These are phyloP conservation scores for Termitomyces sp. DNA, from an alignment of 768 basidiomycete species.

Conservation along the genomic window DNA sequence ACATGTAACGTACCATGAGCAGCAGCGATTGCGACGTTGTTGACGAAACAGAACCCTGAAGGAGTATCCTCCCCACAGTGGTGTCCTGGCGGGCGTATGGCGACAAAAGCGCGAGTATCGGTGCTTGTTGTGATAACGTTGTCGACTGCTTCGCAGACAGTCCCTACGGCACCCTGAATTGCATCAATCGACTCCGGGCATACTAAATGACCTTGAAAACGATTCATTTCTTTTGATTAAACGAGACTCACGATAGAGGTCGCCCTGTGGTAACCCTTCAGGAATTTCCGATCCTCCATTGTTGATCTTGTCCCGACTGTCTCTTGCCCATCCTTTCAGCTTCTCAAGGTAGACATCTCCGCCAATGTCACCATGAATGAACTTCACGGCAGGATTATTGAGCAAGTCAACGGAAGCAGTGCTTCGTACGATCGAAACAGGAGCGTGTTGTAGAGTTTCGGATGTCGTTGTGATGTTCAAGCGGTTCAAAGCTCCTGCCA, in stretches of 20 bases:
- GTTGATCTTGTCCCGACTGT: constrained; percentile 59
- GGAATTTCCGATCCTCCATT: constrained; percentile 76
- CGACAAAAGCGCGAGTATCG: constrained; percentile 52
- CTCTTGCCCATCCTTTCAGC: constrained; percentile 53
- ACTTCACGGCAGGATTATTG: constrained; percentile 63
- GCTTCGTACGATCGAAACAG: constrained; percentile 50
- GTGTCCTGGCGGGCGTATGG: constrained; percentile 88
- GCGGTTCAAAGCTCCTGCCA: constrained; percentile 43
- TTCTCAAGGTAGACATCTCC: constrained; percentile 65
- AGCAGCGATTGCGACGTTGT: constrained; percentile 88
- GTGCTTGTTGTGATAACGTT: constrained; percentile 36
- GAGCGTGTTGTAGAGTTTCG: constrained; percentile 14
- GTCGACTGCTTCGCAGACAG: constrained; percentile 89
- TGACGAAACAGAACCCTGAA: constrained; percentile 92
- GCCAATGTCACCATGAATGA: constrained; percentile 68
- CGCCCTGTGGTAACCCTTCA: constrained; percentile 63
- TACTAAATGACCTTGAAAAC: constrained; percentile 40
- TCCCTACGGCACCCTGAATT: constrained; percentile 77
- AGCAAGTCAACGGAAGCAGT: constrained; percentile 52
- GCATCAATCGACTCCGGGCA: constrained; percentile 73
- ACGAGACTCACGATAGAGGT: constrained; percentile 69
- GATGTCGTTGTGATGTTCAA: constrained; percentile 30
- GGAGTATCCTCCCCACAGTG: constrained; percentile 91
- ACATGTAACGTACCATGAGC: constrained; percentile 69
- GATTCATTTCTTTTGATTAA: not conserved